Percentiles rank a stretch among this genome's conserved stretches.
These are phyloP conservation scores for Polyporus arcularius DNA, from an alignment of 768 basidiomycete genomes.

Conservation along the genomic window DNA sequence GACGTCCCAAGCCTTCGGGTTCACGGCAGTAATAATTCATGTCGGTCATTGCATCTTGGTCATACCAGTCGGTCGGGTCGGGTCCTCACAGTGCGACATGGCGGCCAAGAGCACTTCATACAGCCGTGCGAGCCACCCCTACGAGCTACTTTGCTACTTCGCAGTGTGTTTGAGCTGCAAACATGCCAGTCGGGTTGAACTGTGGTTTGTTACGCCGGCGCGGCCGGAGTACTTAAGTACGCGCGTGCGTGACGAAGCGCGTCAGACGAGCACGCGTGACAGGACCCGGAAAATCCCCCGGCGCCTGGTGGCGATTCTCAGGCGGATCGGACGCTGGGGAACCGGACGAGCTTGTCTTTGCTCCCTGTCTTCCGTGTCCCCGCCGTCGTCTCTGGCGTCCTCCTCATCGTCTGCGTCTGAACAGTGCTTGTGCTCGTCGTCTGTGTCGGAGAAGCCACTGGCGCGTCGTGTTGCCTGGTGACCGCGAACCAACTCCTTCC, in stretches of 20 bases:
- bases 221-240: neutral
- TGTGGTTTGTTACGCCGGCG: no score
- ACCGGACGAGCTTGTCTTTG: neutral
- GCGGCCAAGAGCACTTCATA: neutral
- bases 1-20: slow-evolving; percentile 5
- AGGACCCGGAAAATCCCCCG: slow-evolving; percentile 5
- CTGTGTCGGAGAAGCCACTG: neutral
- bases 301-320: slow-evolving; percentile 1
- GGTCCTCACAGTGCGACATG: slow-evolving; percentile 16
- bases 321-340: neutral
- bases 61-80: slow-evolving; percentile 16
- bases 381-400: neutral
- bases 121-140: neutral
- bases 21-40: slow-evolving; percentile 4
- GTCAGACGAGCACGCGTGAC: slow-evolving; percentile 4
- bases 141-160: neutral
- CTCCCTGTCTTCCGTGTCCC: neutral
- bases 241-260: slow-evolving; percentile 7
- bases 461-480: neutral
- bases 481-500: neutral
- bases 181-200: no score
- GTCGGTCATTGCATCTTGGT: neutral
- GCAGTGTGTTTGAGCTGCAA: neutral
- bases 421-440: neutral
- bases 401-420: neutral